These are phyloP conservation scores for Myxozyma lipomycoides DNA, from an alignment of 805 yeast species.

Conservation along the genomic window DNA sequence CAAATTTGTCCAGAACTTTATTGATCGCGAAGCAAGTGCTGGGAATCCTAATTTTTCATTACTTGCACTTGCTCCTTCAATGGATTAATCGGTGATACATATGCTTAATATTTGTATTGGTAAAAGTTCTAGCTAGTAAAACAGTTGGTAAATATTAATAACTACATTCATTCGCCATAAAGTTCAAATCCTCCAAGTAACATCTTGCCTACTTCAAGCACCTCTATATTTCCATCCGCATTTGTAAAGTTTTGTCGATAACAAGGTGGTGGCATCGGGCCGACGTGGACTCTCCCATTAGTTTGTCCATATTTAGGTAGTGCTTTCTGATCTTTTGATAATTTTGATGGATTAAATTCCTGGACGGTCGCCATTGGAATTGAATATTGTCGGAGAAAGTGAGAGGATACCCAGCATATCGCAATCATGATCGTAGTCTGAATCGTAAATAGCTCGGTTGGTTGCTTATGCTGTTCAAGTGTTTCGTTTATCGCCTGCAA, in stretches of 20 bases:
- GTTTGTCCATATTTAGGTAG: neutral
- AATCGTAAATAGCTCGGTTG: conserved; percentile 1
- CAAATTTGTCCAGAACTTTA: conserved; percentile 60
- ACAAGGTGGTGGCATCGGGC: no score
- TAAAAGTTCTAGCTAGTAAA: no score
- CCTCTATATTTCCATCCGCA: no score
- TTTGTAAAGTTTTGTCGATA: no score
- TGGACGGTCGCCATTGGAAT: neutral
- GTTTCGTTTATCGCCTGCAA: conserved; percentile 14
- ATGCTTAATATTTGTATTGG: no score
- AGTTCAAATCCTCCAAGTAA: neutral
- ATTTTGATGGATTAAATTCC: neutral
- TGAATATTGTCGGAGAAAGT: neutral
- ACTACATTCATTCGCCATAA: no score
- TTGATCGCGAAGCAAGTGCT: conserved; percentile 43
- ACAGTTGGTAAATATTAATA: no score
- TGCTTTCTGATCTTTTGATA: neutral
- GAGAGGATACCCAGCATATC: conserved; percentile 6
- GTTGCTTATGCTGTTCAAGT: neutral
- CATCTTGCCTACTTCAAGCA: no score
- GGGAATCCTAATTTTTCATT: conserved; percentile 19
- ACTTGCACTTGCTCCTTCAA: conserved; percentile 20
- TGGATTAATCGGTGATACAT: neutral
- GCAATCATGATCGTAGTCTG: conserved; percentile 10
- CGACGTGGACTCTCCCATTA: no score